These are phyloP conservation scores for Colletotrichum lupini DNA, from an alignment of 2,329 filamentous ascomycete species.

Conservation along the genomic window DNA sequence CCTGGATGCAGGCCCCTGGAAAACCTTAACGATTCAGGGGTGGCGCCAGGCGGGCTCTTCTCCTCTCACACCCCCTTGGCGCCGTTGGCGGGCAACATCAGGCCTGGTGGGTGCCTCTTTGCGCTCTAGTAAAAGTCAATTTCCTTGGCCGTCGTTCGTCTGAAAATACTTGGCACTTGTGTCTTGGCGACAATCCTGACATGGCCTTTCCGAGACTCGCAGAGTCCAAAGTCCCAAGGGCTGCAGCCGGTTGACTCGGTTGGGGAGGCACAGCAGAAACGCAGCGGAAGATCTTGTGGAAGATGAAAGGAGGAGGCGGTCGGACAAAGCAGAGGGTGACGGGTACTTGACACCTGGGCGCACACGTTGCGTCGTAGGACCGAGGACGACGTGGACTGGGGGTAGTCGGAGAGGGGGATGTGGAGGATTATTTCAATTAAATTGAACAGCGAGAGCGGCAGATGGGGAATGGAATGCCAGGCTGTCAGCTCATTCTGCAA, in stretches of 20 bases:
- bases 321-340: background rate
- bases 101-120: background rate
- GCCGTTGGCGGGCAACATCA: conserved; percentile 4
- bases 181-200: conserved; percentile 1
- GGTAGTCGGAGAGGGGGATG: background rate
- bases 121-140: background rate
- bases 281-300: background rate
- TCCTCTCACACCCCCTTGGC: background rate
- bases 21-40: conserved; percentile 16
- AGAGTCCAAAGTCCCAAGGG: background rate
- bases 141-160: conserved; percentile 19
- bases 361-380: background rate
- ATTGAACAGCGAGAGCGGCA: background rate
- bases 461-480: background rate
- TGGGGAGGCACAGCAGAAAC: background rate
- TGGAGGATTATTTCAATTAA: background rate
- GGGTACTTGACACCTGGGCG: conserved; percentile 1
- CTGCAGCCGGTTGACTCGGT: background rate
- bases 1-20: background rate
- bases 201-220: background rate
- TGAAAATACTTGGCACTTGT: conserved; percentile 7
- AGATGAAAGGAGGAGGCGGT: background rate
- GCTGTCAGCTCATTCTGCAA: background rate
- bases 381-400: background rate
- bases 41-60: background rate